phyloP scores from a whole-genome alignment of 2,329 filamentous ascomycete species.

The Colletotrichum simmondsii region DNA sequence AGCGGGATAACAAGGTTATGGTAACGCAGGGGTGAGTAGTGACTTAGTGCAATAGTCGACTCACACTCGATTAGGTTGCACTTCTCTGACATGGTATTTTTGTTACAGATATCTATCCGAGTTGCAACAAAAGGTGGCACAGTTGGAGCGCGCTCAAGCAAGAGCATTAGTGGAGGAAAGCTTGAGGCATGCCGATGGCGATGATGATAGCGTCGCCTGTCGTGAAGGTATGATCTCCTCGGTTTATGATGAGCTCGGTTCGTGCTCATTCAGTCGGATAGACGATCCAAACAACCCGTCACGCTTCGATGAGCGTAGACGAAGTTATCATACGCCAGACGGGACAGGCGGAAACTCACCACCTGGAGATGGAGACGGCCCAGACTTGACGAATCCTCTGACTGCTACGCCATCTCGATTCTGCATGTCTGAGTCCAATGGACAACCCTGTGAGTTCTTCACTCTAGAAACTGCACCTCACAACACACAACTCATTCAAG shows the following conservation, averaged over 20 bases:
- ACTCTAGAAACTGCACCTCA: not conserved
- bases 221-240: not conserved
- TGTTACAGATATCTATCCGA: constrained; percentile 14
- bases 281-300: not conserved
- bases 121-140: constrained; percentile 19
- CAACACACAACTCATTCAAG: not conserved
- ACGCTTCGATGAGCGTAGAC: not conserved
- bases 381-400: constrained; percentile 24
- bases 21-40: constrained; percentile 19
- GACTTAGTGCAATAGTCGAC: not conserved
- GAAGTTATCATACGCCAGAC: constrained; percentile 2
- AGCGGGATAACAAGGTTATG: constrained; percentile 30
- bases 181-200: not conserved
- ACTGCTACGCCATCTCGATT: constrained; percentile 16
- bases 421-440: constrained; percentile 20
- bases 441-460: constrained; percentile 4
- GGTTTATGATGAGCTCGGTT: not conserved
- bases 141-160: constrained; percentile 13
- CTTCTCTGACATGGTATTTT: not conserved
- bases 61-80: too few species aligned
- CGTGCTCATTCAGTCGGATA: not conserved
- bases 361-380: not conserved
- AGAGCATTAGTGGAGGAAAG: constrained; percentile 6
- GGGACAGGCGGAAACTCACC: not conserved
- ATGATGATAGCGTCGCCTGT: not conserved